Base-by-base conservation (phyloP, 2,329 filamentous ascomycete species). In the Penicillium polonicum region DNA sequence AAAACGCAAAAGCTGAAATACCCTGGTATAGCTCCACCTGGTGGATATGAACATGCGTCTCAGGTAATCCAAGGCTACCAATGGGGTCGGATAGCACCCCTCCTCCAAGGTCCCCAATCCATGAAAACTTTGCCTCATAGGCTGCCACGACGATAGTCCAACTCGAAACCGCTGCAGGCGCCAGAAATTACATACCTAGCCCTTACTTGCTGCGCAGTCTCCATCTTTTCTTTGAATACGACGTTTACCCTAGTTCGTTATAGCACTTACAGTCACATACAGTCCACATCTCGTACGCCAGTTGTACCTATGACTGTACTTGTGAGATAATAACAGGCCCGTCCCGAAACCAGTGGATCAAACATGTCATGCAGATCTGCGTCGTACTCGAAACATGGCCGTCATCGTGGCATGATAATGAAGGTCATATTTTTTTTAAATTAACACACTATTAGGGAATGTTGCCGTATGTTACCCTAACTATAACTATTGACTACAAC, bases 91-190 rank as follows among this genome's bases (percentile, higher is more conserved):
- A n/a, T 6, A 42, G 48, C 58, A 27, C 53, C 63, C 63, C 64
- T 57, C 59, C 63, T 61, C 57, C 61, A 65, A 64, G 63, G 64
- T 66, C 63, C 63, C 42, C 64, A 63, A 58, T 43, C 41, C 39
- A 50, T 48, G 29, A 60, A 58, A 61, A 60, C 46, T 51, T 39
- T 51, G 59, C 31, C 54, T 60, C 49, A 65, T 64, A 65, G 64
- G 63, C 61, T 58, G 50, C 44, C 52, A 52, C 36, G 25, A 55
- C 41, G 29, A 48, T 29, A 57, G 45, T 54, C 43, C 41, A 41
- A 42, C 25, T 50, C 42, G 56, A 54, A 60, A 46, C 64, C 64
- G 63, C 64, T 60, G 39, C 53, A 63, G 55, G 64, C 64, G 64
- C 64, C 51, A 45, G 48, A 63, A 65, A 65, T 58, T 35, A 59